Evolutionary conservation across 139 green algal genomes (phyloP).

Genomic region (Mesotaenium endlicherianum): DNA sequence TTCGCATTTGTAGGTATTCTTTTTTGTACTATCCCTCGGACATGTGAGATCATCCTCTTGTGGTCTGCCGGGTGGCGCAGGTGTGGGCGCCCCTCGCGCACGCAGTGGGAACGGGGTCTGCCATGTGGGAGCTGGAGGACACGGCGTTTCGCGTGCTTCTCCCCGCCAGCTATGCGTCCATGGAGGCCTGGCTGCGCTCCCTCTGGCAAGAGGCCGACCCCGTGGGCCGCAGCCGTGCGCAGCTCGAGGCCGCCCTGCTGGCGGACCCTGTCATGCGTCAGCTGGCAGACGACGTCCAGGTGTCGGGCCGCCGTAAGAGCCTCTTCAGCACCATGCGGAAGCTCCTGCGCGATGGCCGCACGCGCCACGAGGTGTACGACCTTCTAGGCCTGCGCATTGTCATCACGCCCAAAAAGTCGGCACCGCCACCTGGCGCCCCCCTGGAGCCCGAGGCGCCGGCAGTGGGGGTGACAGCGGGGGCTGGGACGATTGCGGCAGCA

Average conservation of each 20-base stretch:
- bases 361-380: constrained; percentile 77
- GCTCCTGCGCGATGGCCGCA: constrained; percentile 75
- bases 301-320: constrained; percentile 77
- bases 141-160: constrained; percentile 73
- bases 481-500: not conserved
- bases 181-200: constrained; percentile 66
- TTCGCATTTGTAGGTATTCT: too few species aligned
- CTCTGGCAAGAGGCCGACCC: constrained; percentile 50
- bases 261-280: constrained; percentile 43
- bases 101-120: constrained; percentile 23
- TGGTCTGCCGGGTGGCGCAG: too few species aligned
- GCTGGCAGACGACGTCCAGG: not conserved
- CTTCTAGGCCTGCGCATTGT: constrained; percentile 86
- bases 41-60: too few species aligned
- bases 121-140: constrained; percentile 57
- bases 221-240: constrained; percentile 58
- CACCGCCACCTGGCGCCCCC: too few species aligned
- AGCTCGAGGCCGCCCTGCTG: constrained; percentile 64
- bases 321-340: constrained; percentile 92
- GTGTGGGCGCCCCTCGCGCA: constrained; percentile 56
- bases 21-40: too few species aligned
- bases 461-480: constrained; percentile 22
- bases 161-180: constrained; percentile 71
- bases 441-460: constrained; percentile 41
- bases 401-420: constrained; percentile 55